Percentiles rank a stretch among this genome's conserved stretches.
phyloP scores from a whole-genome alignment of 2,329 filamentous ascomycete species.

The Zymoseptoria crescenta region DNA sequence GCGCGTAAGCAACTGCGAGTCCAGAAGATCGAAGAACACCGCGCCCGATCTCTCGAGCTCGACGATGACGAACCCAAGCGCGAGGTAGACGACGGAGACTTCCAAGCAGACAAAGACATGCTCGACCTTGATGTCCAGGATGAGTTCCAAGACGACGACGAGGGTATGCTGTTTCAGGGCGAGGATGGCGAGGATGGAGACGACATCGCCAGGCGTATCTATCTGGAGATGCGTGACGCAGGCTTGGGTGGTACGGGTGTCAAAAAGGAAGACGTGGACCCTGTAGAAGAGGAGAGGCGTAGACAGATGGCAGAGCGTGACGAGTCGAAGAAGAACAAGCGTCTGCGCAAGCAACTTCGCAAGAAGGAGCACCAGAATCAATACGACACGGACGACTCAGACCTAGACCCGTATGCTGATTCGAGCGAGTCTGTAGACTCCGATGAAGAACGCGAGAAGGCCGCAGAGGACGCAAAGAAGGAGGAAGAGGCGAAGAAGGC shows the following conservation, averaged over 20 bases:
- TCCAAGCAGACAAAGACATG: conserved; percentile 53
- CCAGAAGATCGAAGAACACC: conserved; percentile 38
- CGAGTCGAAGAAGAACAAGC: conserved; percentile 65
- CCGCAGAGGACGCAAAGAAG: conserved; percentile 50
- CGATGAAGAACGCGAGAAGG: conserved; percentile 56
- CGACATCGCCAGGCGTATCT: conserved; percentile 57
- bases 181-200: conserved; percentile 67
- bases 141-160: conserved; percentile 81
- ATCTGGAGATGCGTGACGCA: conserved; percentile 73
- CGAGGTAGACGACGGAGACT: conserved; percentile 35
- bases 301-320: conserved; percentile 63
- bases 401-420: conserved; percentile 34
- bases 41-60: conserved; percentile 9
- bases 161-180: conserved; percentile 68
- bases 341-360: conserved; percentile 69
- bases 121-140: conserved; percentile 60
- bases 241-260: conserved; percentile 63
- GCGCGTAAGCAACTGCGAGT: conserved; percentile 33
- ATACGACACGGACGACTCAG: conserved; percentile 61
- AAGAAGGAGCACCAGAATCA: conserved; percentile 81
- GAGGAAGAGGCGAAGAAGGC: conserved; percentile 46
- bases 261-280: conserved; percentile 39
- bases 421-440: conserved; percentile 54
- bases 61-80: conserved; percentile 36
- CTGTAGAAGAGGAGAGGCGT: conserved; percentile 58